Conservation (phyloP, 352 stramenopile species). For the Globisporangium camurandrum region DNA sequence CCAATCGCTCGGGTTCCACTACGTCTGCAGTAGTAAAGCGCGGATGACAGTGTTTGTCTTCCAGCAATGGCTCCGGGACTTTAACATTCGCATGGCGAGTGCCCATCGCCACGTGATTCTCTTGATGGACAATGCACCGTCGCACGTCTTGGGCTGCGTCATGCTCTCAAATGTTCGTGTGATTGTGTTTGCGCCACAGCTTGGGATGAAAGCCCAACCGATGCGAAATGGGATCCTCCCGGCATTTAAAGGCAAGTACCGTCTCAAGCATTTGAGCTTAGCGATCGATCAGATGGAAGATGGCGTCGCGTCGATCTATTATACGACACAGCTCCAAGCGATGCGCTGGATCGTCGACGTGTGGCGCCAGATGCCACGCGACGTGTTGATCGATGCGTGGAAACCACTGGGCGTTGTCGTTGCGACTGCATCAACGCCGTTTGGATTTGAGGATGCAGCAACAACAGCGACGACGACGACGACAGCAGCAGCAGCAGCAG, state of each 20-base stretch:
- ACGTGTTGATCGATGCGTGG: conserved; percentile 75
- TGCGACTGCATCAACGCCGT: conserved; percentile 40
- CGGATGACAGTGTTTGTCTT: conserved; percentile 88
- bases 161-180: conserved; percentile 82
- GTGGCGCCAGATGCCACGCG: conserved; percentile 73
- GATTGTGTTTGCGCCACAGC: conserved; percentile 75
- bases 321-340: conserved; percentile 77
- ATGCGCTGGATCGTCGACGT: conserved; percentile 84
- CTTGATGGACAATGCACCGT: conserved; percentile 83
- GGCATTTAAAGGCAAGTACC: conserved; percentile 84
- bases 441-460: conserved; percentile 52
- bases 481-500: conserved; percentile 60
- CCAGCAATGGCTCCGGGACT: conserved; percentile 82
- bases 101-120: conserved; percentile 77
- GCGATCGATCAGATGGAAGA: conserved; percentile 82
- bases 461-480: conserved; percentile 15
- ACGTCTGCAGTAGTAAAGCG: conserved; percentile 75
- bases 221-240: conserved; percentile 79
- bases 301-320: conserved; percentile 67
- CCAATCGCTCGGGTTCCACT: conserved; percentile 79
- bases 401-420: conserved; percentile 57
- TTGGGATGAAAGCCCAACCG: conserved; percentile 82
- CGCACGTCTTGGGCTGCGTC: conserved; percentile 72
- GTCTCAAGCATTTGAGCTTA: conserved; percentile 76
- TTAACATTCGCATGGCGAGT: conserved; percentile 82